phyloP scores from a whole-genome alignment of 2,329 filamentous ascomycete species.

The Fusarium denticulatum region DNA sequence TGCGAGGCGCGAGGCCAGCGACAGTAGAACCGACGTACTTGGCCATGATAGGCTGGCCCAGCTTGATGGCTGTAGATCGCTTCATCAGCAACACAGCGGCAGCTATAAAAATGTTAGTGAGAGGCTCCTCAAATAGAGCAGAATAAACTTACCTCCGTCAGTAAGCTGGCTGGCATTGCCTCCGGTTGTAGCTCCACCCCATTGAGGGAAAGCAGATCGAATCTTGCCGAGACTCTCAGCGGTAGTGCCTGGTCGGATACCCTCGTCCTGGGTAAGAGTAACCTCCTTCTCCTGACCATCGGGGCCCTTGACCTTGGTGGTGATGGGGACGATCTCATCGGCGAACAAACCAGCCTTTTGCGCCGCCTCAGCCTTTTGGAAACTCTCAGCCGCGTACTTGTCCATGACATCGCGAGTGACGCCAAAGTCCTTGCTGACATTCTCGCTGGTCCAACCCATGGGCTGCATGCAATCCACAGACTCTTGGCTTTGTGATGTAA shows the following conservation, averaged over 20 bases:
- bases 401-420: slow-evolving; percentile 85
- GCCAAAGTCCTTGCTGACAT: slow-evolving; percentile 90
- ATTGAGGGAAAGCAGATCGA: slow-evolving; percentile 88
- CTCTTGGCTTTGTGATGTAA: slow-evolving; percentile 77
- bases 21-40: slow-evolving; percentile 95
- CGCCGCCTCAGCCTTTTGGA: slow-evolving; percentile 84
- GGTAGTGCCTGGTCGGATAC: slow-evolving; percentile 89
- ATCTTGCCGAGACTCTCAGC: slow-evolving; percentile 85
- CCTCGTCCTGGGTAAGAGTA: slow-evolving; percentile 86
- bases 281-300: slow-evolving; percentile 83
- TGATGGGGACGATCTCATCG: slow-evolving; percentile 93
- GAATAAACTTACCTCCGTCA: slow-evolving; percentile 73
- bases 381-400: slow-evolving; percentile 85
- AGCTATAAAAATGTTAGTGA: slow-evolving; percentile 57
- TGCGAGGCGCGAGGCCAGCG: slow-evolving; percentile 87
- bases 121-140: background rate
- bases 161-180: slow-evolving; percentile 96
- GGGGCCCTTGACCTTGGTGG: slow-evolving; percentile 81
- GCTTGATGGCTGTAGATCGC: slow-evolving; percentile 84
- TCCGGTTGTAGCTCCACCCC: slow-evolving; percentile 85
- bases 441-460: slow-evolving; percentile 99
- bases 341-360: slow-evolving; percentile 93
- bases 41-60: slow-evolving; percentile 90
- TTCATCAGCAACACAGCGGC: slow-evolving; percentile 94
- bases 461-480: slow-evolving; percentile 87